Percentiles rank a stretch among this genome's conserved stretches.
Conservation (phyloP, 1,284 basidiomycete species). For the Marasmius tenuissimus region DNA sequence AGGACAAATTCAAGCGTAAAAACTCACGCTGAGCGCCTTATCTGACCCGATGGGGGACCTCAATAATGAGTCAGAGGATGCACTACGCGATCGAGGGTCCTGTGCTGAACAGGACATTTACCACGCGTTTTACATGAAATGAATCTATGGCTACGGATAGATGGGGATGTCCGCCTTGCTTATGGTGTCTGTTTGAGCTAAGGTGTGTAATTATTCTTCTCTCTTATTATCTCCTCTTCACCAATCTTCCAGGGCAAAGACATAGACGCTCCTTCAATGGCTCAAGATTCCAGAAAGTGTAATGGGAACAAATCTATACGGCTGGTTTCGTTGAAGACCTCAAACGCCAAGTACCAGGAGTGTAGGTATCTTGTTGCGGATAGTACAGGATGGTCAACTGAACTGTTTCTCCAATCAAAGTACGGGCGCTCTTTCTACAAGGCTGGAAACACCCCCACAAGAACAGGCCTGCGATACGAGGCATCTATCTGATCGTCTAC, state of each 20-base stretch:
- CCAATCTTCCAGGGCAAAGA: neutral
- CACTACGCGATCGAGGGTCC: no score
- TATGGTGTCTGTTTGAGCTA: no score
- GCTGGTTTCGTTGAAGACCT: constrained; percentile 17
- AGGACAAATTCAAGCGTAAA: no score
- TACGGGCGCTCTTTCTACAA: constrained; percentile 48
- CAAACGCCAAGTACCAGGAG: constrained; percentile 18
- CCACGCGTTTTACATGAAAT: no score
- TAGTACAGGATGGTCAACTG: neutral
- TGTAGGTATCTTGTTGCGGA: constrained; percentile 4
- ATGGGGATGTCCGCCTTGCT: no score
- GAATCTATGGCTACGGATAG: no score
- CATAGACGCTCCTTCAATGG: neutral
- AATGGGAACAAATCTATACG: constrained; percentile 3
- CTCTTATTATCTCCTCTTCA: no score
- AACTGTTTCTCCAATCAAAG: constrained; percentile 26
- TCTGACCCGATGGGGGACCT: no score
- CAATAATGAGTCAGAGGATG: no score
- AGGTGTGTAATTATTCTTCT: no score
- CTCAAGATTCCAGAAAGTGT: constrained; percentile 1
- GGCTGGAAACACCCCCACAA: constrained; percentile 62
- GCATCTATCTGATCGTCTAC: constrained; percentile 52
- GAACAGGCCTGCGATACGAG: constrained; percentile 45
- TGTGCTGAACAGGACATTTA: no score
- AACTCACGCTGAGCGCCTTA: no score